Base-by-base conservation (phyloP, 371 early-diverging fungal species). In the Mortierella sp. region DNA sequence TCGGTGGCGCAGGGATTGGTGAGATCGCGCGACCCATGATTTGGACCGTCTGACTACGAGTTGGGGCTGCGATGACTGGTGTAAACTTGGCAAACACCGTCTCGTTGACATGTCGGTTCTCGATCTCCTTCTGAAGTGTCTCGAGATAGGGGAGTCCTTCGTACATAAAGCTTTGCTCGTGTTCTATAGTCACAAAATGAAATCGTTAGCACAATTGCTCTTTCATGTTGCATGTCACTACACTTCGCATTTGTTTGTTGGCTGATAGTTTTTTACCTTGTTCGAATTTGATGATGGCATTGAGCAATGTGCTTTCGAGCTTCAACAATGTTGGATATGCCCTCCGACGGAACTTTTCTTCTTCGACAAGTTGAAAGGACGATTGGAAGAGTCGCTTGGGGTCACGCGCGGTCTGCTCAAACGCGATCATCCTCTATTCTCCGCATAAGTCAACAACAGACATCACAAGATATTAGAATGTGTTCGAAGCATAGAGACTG, bases 351-450 rank as follows among this genome's bases (percentile, higher is more conserved):
- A 96, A 97, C 82, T 94, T 94, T 74, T 97, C 98, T 87, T 98
- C 97, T 83, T 96, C 96, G 35, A 93, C 77, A 43, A 98, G 88
- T 80, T 94, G 96, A 83, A 97, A 96, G 0, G 96, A 96, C 14
- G 94, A 90, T 76, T 93, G 92, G 78, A 96, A 96, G 21, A 98
- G 88, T 38, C 98, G 90, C 70, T 90, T 89, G 4, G 97, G 97
- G 81, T 98, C 97, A 1, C 94, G 94, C 2, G 98, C 98, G 0
- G 91, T 91, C 76, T 93, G 93, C 86, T 98, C 98, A 90, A 98
- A 97, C 16, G 94, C 94, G 70, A 92, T 91, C 96, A 97, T 96
- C 86, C 91, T 91, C 91, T 93, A 71, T 21, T 63, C 21, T 35
- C 63, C 84, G 29, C 21, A 18, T 5, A 51, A 21, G 51, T 7